Percentiles rank a stretch among this genome's conserved stretches.
Evolutionary conservation across 768 basidiomycete genomes (phyloP).

Genomic region (Zangia roseola): DNA sequence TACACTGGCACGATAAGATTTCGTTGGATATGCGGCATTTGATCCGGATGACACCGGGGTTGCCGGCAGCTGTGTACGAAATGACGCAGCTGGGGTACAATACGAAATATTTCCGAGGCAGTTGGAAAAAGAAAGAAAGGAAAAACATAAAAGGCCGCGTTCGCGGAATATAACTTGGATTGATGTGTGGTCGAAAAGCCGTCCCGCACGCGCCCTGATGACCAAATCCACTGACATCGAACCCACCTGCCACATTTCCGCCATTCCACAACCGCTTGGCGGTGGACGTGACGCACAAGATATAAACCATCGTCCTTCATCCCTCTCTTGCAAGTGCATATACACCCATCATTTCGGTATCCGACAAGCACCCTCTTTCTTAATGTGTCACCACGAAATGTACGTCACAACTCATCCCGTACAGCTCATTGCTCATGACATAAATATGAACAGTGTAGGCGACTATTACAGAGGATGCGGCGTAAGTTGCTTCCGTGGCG

Average conservation of each 20-base stretch:
- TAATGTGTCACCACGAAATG: conserved; percentile 40
- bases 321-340: not conserved
- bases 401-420: conserved; percentile 11
- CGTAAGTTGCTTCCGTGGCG: conserved; percentile 18
- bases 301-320: conserved; percentile 5
- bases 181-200: not conserved
- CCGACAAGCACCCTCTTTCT: not conserved
- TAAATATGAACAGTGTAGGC: conserved; percentile 27
- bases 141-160: not conserved
- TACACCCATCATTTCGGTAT: not conserved
- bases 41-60: conserved; percentile 25
- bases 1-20: conserved; percentile 23
- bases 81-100: conserved; percentile 34
- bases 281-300: conserved; percentile 2
- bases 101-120: not conserved
- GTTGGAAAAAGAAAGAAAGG: not conserved
- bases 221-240: conserved; percentile 1
- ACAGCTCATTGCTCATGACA: conserved; percentile 1
- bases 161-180: not conserved
- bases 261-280: conserved; percentile 13
- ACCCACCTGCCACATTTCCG: conserved; percentile 12
- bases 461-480: conserved; percentile 39
- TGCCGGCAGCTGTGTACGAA: conserved; percentile 1
- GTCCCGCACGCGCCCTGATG: not conserved
- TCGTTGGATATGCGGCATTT: conserved; percentile 7